Percentiles rank a stretch among this genome's conserved stretches.
These are phyloP conservation scores for Aspergillus sp. DNA, from an alignment of 2,329 filamentous ascomycete species.

Conservation along the genomic window DNA sequence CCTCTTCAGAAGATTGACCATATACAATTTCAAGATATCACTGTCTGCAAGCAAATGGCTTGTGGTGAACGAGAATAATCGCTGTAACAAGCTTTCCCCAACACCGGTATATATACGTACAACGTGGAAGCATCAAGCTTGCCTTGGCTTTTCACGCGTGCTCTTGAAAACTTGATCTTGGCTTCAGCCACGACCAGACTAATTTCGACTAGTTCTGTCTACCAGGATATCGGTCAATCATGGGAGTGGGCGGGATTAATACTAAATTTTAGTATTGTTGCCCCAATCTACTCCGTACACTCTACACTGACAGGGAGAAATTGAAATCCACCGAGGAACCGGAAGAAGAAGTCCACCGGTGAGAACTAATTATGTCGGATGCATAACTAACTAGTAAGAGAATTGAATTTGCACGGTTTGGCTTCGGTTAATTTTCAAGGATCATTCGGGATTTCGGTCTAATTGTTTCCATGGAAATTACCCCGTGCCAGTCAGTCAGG, in stretches of 20 bases:
- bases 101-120: neutral
- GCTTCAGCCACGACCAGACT: neutral
- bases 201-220: neutral
- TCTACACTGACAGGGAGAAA: neutral
- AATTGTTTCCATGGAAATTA: neutral
- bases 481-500: neutral
- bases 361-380: neutral
- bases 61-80: no score
- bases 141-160: no score
- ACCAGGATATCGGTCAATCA: neutral
- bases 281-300: no score
- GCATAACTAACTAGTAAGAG: neutral
- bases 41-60: no score
- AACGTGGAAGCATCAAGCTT: neutral
- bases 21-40: no score
- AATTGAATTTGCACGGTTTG: neutral
- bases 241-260: neutral
- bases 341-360: neutral
- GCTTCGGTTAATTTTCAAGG: neutral
- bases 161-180: neutral
- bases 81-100: no score
- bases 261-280: no score
- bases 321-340: neutral
- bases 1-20: no score
- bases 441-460: neutral